These are phyloP conservation scores for Penicillium sp. DNA, from an alignment of 2,329 filamentous ascomycete species.

Conservation along the genomic window DNA sequence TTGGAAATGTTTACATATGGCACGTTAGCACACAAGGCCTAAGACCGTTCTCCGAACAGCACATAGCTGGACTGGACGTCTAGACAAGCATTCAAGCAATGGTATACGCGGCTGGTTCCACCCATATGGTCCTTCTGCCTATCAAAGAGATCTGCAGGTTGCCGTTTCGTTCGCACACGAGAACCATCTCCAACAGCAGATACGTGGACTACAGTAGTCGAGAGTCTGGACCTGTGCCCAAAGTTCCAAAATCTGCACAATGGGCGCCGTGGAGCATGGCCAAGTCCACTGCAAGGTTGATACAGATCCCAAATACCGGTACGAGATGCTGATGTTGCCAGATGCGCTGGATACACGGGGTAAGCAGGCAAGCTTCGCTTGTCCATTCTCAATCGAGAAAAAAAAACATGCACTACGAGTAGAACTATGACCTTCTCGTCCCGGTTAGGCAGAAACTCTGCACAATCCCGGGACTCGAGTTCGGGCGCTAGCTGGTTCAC, in stretches of 20 bases:
- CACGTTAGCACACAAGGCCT: neutral
- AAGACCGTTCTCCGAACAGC: neutral
- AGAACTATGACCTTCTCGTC: too few species aligned
- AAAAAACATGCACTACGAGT: too few species aligned
- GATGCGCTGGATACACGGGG: too few species aligned
- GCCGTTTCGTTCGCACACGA: slow-evolving; percentile 60
- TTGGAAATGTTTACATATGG: neutral
- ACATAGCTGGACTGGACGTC: neutral
- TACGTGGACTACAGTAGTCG: neutral
- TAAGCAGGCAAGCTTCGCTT: too few species aligned
- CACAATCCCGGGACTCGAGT: neutral
- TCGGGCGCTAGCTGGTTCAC: slow-evolving; percentile 22
- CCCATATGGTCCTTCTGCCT: slow-evolving; percentile 37
- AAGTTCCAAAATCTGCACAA: too few species aligned
- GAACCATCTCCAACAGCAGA: slow-evolving; percentile 23
- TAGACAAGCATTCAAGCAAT: slow-evolving; percentile 10
- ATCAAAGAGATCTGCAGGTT: slow-evolving; percentile 39
- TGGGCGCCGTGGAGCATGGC: too few species aligned
- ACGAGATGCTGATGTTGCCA: too few species aligned
- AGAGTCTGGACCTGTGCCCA: too few species aligned
- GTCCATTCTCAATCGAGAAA: too few species aligned
- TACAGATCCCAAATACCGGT: too few species aligned
- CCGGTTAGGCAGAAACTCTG: neutral
- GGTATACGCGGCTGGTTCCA: slow-evolving; percentile 21
- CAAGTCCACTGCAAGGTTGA: too few species aligned